Base-by-base conservation (phyloP, 2,329 filamentous ascomycete genomes). In the Bipolaris victoriae region DNA sequence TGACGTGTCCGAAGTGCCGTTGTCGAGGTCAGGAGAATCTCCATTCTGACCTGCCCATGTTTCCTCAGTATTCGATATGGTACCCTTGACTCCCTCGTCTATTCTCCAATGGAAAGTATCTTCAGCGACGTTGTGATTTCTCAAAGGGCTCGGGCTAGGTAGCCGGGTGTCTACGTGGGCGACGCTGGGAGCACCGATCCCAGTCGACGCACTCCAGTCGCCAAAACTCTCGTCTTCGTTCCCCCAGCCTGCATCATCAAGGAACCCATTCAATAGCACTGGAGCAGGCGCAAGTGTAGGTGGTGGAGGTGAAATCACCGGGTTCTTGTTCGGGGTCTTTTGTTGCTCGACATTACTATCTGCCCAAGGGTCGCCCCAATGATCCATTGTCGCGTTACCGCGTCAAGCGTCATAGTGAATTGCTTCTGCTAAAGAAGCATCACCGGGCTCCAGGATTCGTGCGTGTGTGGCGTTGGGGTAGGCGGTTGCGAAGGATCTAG, bases 341-440 rank as follows among this genome's bases (percentile, higher is more conserved):
- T 61, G 55, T 57, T 63, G 56, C 55, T 63, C 60, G 65, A 63
- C 60, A 68, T 75, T 68, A 63, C 76, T 73, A 60, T 57, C 55
- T 37, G 74, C 74, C 75, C 75, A 77, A 65, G 75, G 75, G 73
- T 77, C 75, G 62, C 73, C 72, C 75, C 75, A 77, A 63, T 76
- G 70, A 70, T 77, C 75, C 75, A 77, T 77, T 55, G 59, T 76
- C 64, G 65, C 52, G 60, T 59, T 55, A 58, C 50, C 54, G 57
- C 67, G 49, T 61, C 58, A 68, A 62, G 66, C 73, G 66, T 74
- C 74, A 76, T 76, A 72, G 61, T 76, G 73, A 68, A 68, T 57
- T 54, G 61, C 61, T 59, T 64, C 61, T 64, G 58, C 55, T 65
- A 70, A 50, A 60, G 60, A 66, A 69, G 69, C 72, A 75, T 75